Conservation (phyloP, 2,329 filamentous ascomycete species). For the Nectriaceae sp. region DNA sequence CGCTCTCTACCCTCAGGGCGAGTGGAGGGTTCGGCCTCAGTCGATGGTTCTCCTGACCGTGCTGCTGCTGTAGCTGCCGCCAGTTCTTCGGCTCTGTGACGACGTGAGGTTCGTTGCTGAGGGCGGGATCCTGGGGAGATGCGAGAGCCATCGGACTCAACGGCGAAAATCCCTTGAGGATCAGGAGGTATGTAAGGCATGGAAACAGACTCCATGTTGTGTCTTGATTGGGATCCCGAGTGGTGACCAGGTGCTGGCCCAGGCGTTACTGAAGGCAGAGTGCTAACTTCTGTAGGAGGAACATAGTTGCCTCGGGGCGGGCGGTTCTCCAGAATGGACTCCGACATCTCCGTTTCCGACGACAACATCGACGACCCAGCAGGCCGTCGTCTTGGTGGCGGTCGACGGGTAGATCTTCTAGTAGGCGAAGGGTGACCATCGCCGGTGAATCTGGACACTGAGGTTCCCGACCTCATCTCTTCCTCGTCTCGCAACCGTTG, state of each 20-base stretch:
- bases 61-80: slow-evolving; percentile 51
- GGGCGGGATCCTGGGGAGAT: slow-evolving; percentile 37
- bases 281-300: slow-evolving; percentile 17
- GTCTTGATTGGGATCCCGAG: slow-evolving; percentile 42
- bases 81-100: slow-evolving; percentile 44
- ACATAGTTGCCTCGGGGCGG: slow-evolving; percentile 29
- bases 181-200: slow-evolving; percentile 61
- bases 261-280: slow-evolving; percentile 21
- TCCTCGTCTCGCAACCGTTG: slow-evolving; percentile 48
- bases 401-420: slow-evolving; percentile 37
- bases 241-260: slow-evolving; percentile 25
- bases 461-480: slow-evolving; percentile 59
- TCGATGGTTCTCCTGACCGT: slow-evolving; percentile 49
- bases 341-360: slow-evolving; percentile 39
- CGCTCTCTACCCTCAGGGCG: slow-evolving; percentile 37
- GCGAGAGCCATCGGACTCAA: slow-evolving; percentile 32
- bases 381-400: slow-evolving; percentile 33
- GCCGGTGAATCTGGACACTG: slow-evolving; percentile 66
- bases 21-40: slow-evolving; percentile 44
- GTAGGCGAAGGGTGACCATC: slow-evolving; percentile 61
- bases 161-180: slow-evolving; percentile 44
- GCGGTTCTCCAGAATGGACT: slow-evolving; percentile 36
- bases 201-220: slow-evolving; percentile 38
- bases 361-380: no score
- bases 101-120: slow-evolving; percentile 48